Conservation (phyloP, 345 rosid genomes). For the Populus euphratica region DNA sequence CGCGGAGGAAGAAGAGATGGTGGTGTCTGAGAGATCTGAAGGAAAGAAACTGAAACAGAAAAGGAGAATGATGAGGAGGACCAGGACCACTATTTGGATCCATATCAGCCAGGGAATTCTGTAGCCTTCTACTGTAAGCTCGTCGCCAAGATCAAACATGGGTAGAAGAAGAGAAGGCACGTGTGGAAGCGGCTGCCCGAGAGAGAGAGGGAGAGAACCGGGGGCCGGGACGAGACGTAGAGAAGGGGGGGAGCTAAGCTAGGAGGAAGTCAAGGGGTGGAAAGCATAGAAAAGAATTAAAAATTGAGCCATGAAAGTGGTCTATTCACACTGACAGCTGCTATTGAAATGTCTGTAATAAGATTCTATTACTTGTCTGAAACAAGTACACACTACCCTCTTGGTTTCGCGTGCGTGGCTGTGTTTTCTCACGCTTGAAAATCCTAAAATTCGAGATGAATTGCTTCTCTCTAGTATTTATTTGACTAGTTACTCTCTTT, state of each 20-base stretch:
- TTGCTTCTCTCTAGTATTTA: no score
- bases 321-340: no score
- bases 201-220: neutral
- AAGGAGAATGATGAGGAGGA: conserved; percentile 68
- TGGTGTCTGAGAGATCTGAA: conserved; percentile 24
- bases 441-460: no score
- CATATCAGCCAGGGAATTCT: conserved; percentile 74
- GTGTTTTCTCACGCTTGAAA: no score
- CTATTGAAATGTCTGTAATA: no score
- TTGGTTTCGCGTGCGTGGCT: no score
- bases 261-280: neutral
- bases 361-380: no score
- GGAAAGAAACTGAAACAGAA: conserved; percentile 36
- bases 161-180: neutral
- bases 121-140: conserved; percentile 45
- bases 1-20: conserved; percentile 23
- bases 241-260: neutral
- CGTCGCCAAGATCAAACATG: conserved; percentile 57
- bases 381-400: no score
- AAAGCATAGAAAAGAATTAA: neutral
- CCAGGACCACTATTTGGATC: conserved; percentile 65
- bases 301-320: no score
- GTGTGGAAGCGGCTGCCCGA: neutral
- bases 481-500: no score
- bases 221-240: neutral